Evolutionary conservation across 2,329 filamentous ascomycete genomes (phyloP), one percentile per base, ranked within the genome.

Genomic region (Xylaria hypoxylon): DNA sequence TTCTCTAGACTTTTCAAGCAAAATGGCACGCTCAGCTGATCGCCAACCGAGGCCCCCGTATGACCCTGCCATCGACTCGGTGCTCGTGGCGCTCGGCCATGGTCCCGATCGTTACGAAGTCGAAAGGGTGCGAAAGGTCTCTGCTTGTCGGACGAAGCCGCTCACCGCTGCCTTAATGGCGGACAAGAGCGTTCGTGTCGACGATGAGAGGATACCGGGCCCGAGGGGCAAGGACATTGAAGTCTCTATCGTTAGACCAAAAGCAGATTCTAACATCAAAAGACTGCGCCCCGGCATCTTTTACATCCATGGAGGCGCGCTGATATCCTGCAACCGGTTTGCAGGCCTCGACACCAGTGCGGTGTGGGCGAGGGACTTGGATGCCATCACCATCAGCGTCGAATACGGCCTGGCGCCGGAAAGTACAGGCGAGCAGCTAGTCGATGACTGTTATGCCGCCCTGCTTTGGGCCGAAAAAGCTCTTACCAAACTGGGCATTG

Each of bases 371-470:
- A 69, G 65, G 57, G 73, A 76, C 40, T 66, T 76, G 51, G 71
- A 72, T 44, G 75, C 74, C 56, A 73, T 77, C 70, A 74, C 72
- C 52, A 68, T 77, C 44, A 77, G 75, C 67, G 73, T 77, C 59
- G 76, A 77, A 68, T 77, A 77, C 51, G 74, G 75, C 52, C 74
- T 74, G 52, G 75, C 76, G 50, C 76, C 76, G 28, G 76, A 77
- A 63, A 73, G 70, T 58, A 70, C 67, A 5, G 75, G 75, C 50
- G 73, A 73, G 42, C 67, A 72, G 57, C 73, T 73, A 4, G 73
- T 67, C 8, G 68, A 71, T 65, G 82, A 86, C 70, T 77, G 79
- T 65, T 81, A 82, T 67, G 76, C 78, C 6, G 77, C 74, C 11
- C 63, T 81, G 3, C 64, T 74, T 24, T 81, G 78, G 78, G 64